Conservation (phyloP, 139 green algal species). For the Chlorella sp. region DNA sequence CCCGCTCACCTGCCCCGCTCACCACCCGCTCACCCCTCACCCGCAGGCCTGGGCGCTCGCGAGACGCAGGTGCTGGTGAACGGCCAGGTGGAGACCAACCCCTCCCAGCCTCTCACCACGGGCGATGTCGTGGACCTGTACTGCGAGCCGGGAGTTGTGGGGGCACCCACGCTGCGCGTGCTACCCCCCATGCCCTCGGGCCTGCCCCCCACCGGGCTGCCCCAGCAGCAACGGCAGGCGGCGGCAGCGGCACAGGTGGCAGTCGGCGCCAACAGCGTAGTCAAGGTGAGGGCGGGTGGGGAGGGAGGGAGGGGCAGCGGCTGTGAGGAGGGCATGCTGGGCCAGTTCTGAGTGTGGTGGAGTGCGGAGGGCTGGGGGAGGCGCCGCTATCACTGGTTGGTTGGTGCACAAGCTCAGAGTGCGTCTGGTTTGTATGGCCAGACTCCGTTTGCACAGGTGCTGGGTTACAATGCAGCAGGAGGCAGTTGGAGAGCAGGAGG, state of each 20-base stretch:
- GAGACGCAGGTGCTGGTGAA: slow-evolving; percentile 36
- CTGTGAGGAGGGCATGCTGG: not conserved
- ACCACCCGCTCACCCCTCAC: too few relatives aligned
- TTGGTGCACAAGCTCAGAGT: too few relatives aligned
- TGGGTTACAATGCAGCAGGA: too few relatives aligned
- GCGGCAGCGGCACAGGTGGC: not conserved
- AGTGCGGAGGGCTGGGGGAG: too few relatives aligned
- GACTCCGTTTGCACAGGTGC: too few relatives aligned
- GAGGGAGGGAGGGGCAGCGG: not conserved
- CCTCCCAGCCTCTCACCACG: not conserved
- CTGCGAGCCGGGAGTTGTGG: not conserved
- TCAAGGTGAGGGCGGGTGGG: not conserved
- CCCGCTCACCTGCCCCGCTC: not conserved
- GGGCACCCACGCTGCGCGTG: not conserved
- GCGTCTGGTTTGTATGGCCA: too few relatives aligned
- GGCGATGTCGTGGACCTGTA: slow-evolving; percentile 49
- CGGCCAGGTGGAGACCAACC: slow-evolving; percentile 23
- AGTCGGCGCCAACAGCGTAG: not conserved
- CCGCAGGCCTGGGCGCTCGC: not conserved
- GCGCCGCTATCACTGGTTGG: too few relatives aligned
- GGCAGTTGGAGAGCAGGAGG: too few relatives aligned
- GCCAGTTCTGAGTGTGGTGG: too few relatives aligned
- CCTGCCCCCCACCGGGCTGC: not conserved
- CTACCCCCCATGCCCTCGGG: too few relatives aligned
- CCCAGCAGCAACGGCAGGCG: not conserved